These are phyloP conservation scores for Adansonia grandidieri DNA, from an alignment of 441 rosid species.

Conservation along the genomic window DNA sequence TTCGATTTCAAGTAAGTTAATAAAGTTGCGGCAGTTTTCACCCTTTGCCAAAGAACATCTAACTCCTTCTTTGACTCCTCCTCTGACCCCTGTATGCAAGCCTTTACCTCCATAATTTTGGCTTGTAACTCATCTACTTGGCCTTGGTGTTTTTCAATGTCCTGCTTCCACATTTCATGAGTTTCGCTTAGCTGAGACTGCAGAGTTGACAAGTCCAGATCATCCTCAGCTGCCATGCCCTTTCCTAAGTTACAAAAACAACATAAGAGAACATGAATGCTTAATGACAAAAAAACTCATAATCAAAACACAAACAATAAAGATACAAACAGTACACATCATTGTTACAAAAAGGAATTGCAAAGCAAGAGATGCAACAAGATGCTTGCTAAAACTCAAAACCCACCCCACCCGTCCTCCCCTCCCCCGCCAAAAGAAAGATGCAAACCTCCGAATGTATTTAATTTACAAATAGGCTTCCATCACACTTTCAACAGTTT, in stretches of 20 bases:
- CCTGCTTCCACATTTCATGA: conserved; percentile 63
- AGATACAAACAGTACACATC: conserved; percentile 1
- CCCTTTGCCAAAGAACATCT: conserved; percentile 67
- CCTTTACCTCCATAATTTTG: conserved; percentile 67
- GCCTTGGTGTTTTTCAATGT: conserved; percentile 50
- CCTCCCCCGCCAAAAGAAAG: not conserved
- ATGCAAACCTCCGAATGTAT: not conserved
- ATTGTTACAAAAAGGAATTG: not conserved
- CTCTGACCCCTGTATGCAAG: conserved; percentile 62
- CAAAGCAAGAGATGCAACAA: not conserved
- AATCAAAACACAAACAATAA: conserved; percentile 13
- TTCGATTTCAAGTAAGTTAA: conserved; percentile 77
- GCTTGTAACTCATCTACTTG: conserved; percentile 64
- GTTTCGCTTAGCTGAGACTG: conserved; percentile 48
- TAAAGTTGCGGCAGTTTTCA: conserved; percentile 58
- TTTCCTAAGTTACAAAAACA: conserved; percentile 30
- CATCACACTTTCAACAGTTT: conserved; percentile 10
- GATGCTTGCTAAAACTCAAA: conserved; percentile 3
- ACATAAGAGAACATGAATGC: conserved; percentile 21
- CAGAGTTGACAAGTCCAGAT: conserved; percentile 44
- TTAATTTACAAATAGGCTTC: not conserved
- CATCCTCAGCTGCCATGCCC: conserved; percentile 66
- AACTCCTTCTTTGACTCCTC: conserved; percentile 63
- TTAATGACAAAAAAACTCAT: conserved; percentile 12
- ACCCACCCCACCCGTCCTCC: not conserved